Evolutionary conservation across 225 moss, liverwort and hornwort species (phyloP), one percentile per base, ranked within the genome.

Genomic region (Asterella californica): DNA sequence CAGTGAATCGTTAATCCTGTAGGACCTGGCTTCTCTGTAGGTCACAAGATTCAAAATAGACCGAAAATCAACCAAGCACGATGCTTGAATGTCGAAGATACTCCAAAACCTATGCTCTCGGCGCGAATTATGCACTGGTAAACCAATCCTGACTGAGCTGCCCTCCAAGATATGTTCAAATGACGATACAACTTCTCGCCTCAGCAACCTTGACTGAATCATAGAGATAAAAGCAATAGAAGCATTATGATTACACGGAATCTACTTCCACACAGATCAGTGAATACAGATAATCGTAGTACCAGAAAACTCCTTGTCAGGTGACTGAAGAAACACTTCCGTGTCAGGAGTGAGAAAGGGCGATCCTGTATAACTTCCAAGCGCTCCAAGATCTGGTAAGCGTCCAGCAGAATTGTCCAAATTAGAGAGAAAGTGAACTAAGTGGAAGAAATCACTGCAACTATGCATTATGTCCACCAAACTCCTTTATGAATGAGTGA

Each of bases 361-460:
- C 68, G 95, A 99, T 76, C 95, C 99, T 42, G 92, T 90, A 66
- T 95, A 99, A 82, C 91, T 99, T 89, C 93, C 94, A 55, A 99
- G 86, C 38, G 89, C 92, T 78, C 92, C 99, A 77, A 99, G 88
- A 89, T 95, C 99, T 87, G 94, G 10, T 48, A 2, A 33, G 17
- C 32, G 74, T n/a, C 5, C 46, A 27, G 47, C 6, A 32, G 11
- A 57, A n/a, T n/a, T 42, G 24, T 71, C 47, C 71, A 71, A 27
- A 27, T 71, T 47, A 71, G 71, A 42, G 71, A 42, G 42, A 42
- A 42, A 42, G 42, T 42, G 42, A n/a, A 53, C 19, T 27, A 32
- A 9, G 75, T 48, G 5, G 53, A 47, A 22, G 4, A 60, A 60
- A 47, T 72, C 4, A 24, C 46, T 21, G 27, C 47, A 54, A 17